A percentile compares a stretch with the other conserved stretches of the same genome.
Conservation (phyloP, 352 stramenopile species). For the Pythium aristosporum region DNA sequence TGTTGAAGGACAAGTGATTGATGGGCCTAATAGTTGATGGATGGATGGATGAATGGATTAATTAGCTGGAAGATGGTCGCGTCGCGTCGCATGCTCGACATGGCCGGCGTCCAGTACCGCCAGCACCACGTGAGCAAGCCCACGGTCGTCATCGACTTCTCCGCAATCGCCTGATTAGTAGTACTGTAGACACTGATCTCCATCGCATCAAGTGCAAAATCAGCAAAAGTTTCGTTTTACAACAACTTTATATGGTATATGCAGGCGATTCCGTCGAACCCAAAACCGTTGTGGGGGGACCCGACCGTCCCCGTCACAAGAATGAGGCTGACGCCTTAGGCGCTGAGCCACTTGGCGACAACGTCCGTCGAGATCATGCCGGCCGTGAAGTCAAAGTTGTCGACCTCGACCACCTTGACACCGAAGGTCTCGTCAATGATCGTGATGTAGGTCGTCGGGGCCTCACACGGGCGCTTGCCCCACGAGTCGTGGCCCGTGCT, state of each 20-base stretch:
- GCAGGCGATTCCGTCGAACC: background rate
- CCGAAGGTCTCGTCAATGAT: conserved; percentile 69
- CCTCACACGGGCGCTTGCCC: conserved; percentile 43
- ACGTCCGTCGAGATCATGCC: conserved; percentile 49
- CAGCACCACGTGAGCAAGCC: conserved; percentile 60
- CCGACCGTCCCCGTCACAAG: too few species aligned
- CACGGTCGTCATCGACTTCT: conserved; percentile 75
- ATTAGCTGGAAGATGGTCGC: conserved; percentile 85
- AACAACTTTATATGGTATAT: background rate
- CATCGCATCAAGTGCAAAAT: background rate
- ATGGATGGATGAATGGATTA: background rate
- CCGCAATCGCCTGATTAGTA: conserved; percentile 9
- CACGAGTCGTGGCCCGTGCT: conserved; percentile 64
- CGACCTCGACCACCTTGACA: conserved; percentile 67
- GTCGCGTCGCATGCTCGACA: conserved; percentile 85
- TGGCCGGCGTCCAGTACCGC: conserved; percentile 67
- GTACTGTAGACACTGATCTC: background rate
- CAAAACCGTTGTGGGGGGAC: background rate
- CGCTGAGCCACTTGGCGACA: conserved; percentile 53
- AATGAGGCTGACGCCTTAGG: conserved; percentile 18
- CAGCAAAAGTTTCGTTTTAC: background rate
- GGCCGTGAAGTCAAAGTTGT: conserved; percentile 68
- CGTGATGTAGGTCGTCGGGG: conserved; percentile 59
- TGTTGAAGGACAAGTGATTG: background rate
- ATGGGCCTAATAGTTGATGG: background rate